Conservation (phyloP, 805 yeast species). For the Starmerella stellata region DNA sequence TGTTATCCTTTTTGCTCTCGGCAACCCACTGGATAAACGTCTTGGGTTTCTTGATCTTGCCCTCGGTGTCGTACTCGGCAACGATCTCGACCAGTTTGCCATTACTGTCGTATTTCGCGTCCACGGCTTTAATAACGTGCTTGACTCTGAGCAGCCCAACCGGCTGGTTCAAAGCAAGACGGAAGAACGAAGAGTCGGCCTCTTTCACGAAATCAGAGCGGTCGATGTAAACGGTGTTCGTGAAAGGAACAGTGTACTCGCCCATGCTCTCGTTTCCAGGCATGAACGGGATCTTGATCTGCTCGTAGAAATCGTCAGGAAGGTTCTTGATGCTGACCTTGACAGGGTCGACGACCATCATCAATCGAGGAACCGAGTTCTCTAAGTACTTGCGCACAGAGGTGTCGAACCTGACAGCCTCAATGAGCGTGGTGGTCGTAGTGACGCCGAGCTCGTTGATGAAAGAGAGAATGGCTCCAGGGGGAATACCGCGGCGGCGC, state of each 20-base stretch:
- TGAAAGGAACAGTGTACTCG: slow-evolving; percentile 55
- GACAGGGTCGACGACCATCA: slow-evolving; percentile 81
- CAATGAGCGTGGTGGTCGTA: slow-evolving; percentile 80
- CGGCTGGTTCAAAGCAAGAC: slow-evolving; percentile 84
- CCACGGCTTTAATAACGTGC: slow-evolving; percentile 51
- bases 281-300: slow-evolving; percentile 67
- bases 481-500: slow-evolving; percentile 95
- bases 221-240: slow-evolving; percentile 67
- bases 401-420: slow-evolving; percentile 72
- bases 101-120: slow-evolving; percentile 40
- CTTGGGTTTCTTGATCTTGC: slow-evolving; percentile 55
- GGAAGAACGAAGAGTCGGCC: slow-evolving; percentile 55
- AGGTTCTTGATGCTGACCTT: slow-evolving; percentile 69
- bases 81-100: slow-evolving; percentile 56
- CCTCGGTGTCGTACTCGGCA: slow-evolving; percentile 59
- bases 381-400: slow-evolving; percentile 78
- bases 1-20: slow-evolving; percentile 36
- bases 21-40: slow-evolving; percentile 97
- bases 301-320: slow-evolving; percentile 52
- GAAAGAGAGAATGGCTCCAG: slow-evolving; percentile 87
- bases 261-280: slow-evolving; percentile 70
- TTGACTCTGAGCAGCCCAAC: slow-evolving; percentile 92
- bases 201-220: slow-evolving; percentile 64
- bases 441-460: slow-evolving; percentile 94
- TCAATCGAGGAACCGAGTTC: slow-evolving; percentile 78